phyloP scores from a whole-genome alignment of 2,329 filamentous ascomycete species.

The Paracorniculantispora psalliotae region DNA sequence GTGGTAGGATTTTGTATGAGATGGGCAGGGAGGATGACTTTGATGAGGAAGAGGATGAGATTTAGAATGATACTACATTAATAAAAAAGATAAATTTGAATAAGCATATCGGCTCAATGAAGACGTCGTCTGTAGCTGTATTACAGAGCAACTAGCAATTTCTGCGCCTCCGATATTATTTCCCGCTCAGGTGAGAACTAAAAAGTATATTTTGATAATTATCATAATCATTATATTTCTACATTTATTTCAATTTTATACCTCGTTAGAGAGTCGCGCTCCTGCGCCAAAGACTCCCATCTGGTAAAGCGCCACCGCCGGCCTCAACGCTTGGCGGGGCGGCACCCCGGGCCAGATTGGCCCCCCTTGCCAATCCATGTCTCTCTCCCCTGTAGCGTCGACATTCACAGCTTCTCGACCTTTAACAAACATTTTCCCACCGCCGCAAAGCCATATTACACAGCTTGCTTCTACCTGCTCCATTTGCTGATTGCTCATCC shows the following conservation, averaged over 20 bases:
- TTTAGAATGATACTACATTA: conserved; percentile 37
- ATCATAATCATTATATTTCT: too few species aligned
- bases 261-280: too few species aligned
- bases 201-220: too few species aligned
- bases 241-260: too few species aligned
- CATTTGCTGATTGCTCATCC: background rate
- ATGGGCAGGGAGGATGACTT: conserved; percentile 97
- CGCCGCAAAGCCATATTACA: background rate
- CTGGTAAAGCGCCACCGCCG: background rate
- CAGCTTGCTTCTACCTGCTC: background rate
- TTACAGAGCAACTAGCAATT: too few species aligned
- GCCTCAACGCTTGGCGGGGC: conserved; percentile 1
- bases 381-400: background rate
- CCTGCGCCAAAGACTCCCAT: too few species aligned
- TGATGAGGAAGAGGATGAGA: conserved; percentile 93
- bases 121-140: too few species aligned
- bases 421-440: background rate
- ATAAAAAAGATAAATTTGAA: background rate
- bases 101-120: too few species aligned
- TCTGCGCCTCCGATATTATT: too few species aligned
- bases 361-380: background rate
- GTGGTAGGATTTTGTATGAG: conserved; percentile 90
- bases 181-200: too few species aligned
- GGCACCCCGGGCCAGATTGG: background rate
- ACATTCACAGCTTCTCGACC: background rate